These are phyloP conservation scores for Cenococcum geophilum DNA, from an alignment of 495 filamentous ascomycete genomes.

Conservation along the genomic window DNA sequence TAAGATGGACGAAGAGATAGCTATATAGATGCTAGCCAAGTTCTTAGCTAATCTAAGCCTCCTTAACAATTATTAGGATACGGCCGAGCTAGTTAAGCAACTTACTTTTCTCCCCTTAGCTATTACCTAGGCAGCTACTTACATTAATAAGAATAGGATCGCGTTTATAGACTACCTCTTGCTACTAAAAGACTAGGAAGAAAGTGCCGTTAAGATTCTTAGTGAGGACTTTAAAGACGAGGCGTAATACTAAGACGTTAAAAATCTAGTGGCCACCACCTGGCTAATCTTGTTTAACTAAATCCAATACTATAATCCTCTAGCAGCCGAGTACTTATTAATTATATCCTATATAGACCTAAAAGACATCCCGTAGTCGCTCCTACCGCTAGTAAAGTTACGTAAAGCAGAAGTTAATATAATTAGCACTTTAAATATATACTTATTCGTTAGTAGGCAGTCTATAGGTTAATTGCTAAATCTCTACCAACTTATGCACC, in stretches of 20 bases:
- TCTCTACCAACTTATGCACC: slow-evolving; percentile 38
- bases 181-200: slow-evolving; percentile 12
- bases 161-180: slow-evolving; percentile 20
- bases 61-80: background rate
- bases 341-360: slow-evolving; percentile 26
- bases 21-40: background rate
- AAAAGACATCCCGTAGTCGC: slow-evolving; percentile 32
- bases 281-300: slow-evolving; percentile 22
- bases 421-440: slow-evolving; percentile 13
- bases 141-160: slow-evolving; percentile 23
- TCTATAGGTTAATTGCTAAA: slow-evolving; percentile 7
- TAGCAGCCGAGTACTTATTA: slow-evolving; percentile 21
- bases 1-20: background rate
- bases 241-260: slow-evolving; percentile 5
- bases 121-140: slow-evolving; percentile 28
- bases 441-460: slow-evolving; percentile 32
- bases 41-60: background rate
- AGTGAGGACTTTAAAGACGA: slow-evolving; percentile 21
- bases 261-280: slow-evolving; percentile 24
- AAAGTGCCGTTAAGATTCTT: slow-evolving; percentile 15
- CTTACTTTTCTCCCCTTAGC: slow-evolving; percentile 28
- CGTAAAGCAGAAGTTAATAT: background rate
- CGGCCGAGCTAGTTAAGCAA: background rate
- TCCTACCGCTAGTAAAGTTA: background rate
- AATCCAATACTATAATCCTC: slow-evolving; percentile 10